phyloP scores from a whole-genome alignment of 2,329 filamentous ascomycete genomes.

The Aspergillus aculeatinus region DNA sequence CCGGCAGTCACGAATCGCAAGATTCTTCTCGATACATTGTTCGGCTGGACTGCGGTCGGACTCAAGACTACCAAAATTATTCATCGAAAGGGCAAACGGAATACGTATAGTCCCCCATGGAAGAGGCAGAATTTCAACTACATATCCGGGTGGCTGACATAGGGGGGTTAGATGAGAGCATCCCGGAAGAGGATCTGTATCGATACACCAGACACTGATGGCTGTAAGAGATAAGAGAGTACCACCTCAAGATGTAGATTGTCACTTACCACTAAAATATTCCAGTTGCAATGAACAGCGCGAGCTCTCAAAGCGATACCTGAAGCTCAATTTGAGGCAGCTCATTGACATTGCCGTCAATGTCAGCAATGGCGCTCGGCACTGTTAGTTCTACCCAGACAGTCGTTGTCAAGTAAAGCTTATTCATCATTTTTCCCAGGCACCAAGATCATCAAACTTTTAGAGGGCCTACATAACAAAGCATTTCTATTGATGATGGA shows the following conservation, averaged over 20 bases:
- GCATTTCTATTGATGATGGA: conserved; percentile 38
- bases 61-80: no score
- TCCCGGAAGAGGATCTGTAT: conserved; percentile 17
- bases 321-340: conserved; percentile 29
- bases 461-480: conserved; percentile 36
- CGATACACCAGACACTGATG: conserved; percentile 21
- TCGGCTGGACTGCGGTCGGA: accelerated
- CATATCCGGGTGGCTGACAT: no score
- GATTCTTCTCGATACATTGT: no score
- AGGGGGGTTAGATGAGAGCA: conserved; percentile 8
- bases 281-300: conserved; percentile 30
- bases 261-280: not conserved
- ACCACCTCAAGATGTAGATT: conserved; percentile 30
- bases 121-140: no score
- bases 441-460: conserved; percentile 30
- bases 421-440: conserved; percentile 13
- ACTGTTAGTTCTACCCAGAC: conserved; percentile 20
- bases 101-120: no score
- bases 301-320: conserved; percentile 28
- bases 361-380: conserved; percentile 25
- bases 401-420: not conserved
- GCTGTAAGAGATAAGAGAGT: conserved; percentile 14
- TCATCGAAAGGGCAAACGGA: no score
- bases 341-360: conserved; percentile 27
- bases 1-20: no score